Conservation (phyloP, 108 stramenopile genomes). For the Schizochytrium sp. region DNA sequence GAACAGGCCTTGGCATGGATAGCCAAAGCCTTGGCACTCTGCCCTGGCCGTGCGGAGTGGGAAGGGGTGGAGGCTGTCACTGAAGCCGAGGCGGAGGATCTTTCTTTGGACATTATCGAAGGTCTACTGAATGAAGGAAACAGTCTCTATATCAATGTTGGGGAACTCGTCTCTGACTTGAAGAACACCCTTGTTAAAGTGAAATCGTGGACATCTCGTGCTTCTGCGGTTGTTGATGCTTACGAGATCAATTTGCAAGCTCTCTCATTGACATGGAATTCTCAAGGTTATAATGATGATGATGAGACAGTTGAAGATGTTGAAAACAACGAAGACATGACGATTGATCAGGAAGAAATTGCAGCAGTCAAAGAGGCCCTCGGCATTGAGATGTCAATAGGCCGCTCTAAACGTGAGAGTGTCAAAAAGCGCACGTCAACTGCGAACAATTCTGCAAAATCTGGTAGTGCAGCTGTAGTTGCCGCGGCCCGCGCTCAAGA, state of each 20-base stretch:
- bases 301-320: slow-evolving; percentile 2
- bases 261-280: background rate
- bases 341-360: background rate
- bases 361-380: slow-evolving; percentile 10
- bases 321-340: background rate
- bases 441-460: background rate
- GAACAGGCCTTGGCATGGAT: background rate
- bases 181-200: background rate
- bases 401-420: slow-evolving; percentile 18
- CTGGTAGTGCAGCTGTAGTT: background rate
- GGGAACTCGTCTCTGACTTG: background rate
- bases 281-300: background rate
- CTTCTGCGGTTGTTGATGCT: background rate
- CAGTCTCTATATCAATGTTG: background rate
- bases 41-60: background rate
- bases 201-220: background rate
- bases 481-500: slow-evolving; percentile 27
- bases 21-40: background rate
- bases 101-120: background rate
- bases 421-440: slow-evolving; percentile 38
- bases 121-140: background rate
- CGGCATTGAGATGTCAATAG: background rate
- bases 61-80: background rate
- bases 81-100: background rate
- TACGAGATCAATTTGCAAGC: background rate